phyloP scores from a whole-genome alignment of 768 basidiomycete species.

The Pulveroboletus sp. region DNA sequence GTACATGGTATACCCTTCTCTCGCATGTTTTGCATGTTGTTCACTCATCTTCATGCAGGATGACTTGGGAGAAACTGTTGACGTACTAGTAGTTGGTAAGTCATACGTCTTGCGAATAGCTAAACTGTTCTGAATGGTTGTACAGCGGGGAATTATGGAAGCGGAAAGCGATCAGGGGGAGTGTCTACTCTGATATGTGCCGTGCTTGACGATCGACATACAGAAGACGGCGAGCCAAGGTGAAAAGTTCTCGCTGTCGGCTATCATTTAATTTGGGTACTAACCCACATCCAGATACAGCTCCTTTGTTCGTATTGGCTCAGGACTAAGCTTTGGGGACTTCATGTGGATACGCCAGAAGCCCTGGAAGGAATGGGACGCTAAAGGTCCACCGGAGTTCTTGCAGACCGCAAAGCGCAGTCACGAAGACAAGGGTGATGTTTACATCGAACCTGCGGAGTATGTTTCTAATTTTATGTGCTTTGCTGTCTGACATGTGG shows the following conservation, averaged over 20 bases:
- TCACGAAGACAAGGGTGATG: slow-evolving; percentile 81
- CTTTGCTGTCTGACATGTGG: neutral
- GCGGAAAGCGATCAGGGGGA: slow-evolving; percentile 79
- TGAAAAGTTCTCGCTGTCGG: slow-evolving; percentile 26
- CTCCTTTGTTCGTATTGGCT: slow-evolving; percentile 85
- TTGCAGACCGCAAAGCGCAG: slow-evolving; percentile 53
- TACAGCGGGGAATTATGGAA: slow-evolving; percentile 82
- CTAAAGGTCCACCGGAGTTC: slow-evolving; percentile 68
- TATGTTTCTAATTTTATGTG: slow-evolving; percentile 30
- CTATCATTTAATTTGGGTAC: neutral
- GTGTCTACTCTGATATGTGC: slow-evolving; percentile 90
- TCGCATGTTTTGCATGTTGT: neutral
- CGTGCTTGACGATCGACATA: slow-evolving; percentile 68
- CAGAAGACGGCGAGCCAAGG: slow-evolving; percentile 55
- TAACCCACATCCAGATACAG: slow-evolving; percentile 54
- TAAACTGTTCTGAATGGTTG: neutral
- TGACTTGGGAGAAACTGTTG: slow-evolving; percentile 89
- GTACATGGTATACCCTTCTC: slow-evolving; percentile 57
- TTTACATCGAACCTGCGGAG: slow-evolving; percentile 90
- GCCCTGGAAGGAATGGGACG: slow-evolving; percentile 80
- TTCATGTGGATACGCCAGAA: slow-evolving; percentile 80
- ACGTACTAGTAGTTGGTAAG: slow-evolving; percentile 85
- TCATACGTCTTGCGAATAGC: neutral
- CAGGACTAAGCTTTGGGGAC: slow-evolving; percentile 81
- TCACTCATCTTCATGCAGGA: slow-evolving; percentile 44